phyloP scores from a whole-genome alignment of 2,329 filamentous ascomycete species.

The Penicillium brevicompactum region DNA sequence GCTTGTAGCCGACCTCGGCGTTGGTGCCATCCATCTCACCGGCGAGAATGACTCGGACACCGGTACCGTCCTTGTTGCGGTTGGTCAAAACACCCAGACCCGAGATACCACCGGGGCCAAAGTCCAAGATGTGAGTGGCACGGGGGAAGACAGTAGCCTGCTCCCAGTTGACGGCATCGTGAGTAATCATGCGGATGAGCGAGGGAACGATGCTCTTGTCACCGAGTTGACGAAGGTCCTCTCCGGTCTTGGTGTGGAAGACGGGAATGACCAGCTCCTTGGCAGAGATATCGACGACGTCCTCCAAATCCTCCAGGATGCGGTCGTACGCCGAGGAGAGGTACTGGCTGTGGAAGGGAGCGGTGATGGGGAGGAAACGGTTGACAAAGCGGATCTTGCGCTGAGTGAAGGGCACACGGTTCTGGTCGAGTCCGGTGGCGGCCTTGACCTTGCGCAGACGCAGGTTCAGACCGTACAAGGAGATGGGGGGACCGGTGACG shows the following conservation, averaged over 20 bases:
- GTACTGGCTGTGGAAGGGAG: constrained; percentile 97
- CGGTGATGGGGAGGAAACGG: constrained; percentile 94
- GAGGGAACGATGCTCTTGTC: constrained; percentile 80
- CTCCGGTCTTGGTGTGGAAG: constrained; percentile 85
- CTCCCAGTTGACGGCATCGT: constrained; percentile 95
- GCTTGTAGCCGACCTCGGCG: constrained; percentile 92
- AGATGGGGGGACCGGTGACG: constrained; percentile 92
- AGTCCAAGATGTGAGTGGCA: constrained; percentile 94
- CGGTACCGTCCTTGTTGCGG: constrained; percentile 98
- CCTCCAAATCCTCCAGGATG: constrained; percentile 84
- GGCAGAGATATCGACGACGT: constrained; percentile 75
- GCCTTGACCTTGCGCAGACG: constrained; percentile 97
- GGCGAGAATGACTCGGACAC: constrained; percentile 92
- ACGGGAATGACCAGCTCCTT: constrained; percentile 79
- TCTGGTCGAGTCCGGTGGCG: constrained; percentile 95
- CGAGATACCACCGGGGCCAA: constrained; percentile 94
- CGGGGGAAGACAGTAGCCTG: constrained; percentile 86
- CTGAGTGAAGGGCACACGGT: constrained; percentile 88
- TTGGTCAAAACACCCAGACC: constrained; percentile 95
- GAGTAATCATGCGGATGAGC: constrained; percentile 89
- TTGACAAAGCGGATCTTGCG: constrained; percentile 96
- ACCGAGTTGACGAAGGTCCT: constrained; percentile 73
- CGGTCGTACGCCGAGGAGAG: constrained; percentile 77
- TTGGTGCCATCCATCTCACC: constrained; percentile 91
- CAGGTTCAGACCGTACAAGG: constrained; percentile 92